Conservation (phyloP, 2,329 filamentous ascomycete genomes). For the Diplocarpon rosae region DNA sequence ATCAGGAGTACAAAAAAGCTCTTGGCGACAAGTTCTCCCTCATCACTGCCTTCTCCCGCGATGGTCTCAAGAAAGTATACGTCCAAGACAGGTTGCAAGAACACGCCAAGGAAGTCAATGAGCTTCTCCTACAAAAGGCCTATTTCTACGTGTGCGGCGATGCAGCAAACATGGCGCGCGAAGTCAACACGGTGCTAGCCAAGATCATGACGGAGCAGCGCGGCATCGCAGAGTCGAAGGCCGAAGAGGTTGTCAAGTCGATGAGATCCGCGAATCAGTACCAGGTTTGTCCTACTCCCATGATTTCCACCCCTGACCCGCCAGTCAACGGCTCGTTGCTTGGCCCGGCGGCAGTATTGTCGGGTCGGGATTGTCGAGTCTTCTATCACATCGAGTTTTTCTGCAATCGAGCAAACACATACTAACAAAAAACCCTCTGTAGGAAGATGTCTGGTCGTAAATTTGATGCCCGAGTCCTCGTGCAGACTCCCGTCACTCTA, state of each 20-base stretch:
- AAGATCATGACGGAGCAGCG: conserved; percentile 81
- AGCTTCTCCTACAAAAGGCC: conserved; percentile 73
- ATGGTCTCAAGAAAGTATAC: conserved; percentile 80
- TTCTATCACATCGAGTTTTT: not conserved
- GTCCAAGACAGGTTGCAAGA: conserved; percentile 90
- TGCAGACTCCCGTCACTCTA: not conserved
- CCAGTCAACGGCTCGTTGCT: too few species aligned
- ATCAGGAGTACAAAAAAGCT: conserved; percentile 67
- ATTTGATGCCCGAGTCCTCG: not conserved
- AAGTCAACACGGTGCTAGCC: conserved; percentile 77
- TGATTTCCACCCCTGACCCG: too few species aligned
- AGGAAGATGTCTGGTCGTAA: conserved; percentile 10
- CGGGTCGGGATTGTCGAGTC: too few species aligned
- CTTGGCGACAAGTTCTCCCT: conserved; percentile 86
- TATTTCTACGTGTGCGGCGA: conserved; percentile 99
- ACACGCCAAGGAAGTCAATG: conserved; percentile 71
- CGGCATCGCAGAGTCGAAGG: conserved; percentile 73
- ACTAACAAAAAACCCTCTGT: conserved; percentile 1
- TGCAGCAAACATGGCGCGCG: conserved; percentile 91
- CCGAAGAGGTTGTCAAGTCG: conserved; percentile 90
- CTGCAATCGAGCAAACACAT: conserved; percentile 2
- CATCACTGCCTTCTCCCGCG: conserved; percentile 90
- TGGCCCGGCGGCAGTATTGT: too few species aligned
- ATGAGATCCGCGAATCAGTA: conserved; percentile 95
- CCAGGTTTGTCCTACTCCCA: conserved; percentile 48